A percentile compares a stretch with the other conserved stretches of the same genome.
Evolutionary conservation across 202 grass and related monocot genomes (phyloP).

Genomic region (Carex arenaria): DNA sequence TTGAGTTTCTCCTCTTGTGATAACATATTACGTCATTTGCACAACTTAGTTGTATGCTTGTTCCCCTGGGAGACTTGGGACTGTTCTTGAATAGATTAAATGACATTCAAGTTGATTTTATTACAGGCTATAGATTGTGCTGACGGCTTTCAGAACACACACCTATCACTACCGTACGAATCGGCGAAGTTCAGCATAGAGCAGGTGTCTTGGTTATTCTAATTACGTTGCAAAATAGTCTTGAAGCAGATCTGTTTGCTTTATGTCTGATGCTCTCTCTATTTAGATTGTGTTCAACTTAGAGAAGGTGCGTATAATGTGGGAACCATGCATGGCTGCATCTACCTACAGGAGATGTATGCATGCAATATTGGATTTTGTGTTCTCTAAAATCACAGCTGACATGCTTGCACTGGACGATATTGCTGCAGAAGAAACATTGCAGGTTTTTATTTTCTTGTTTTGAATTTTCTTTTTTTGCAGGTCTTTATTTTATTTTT

Average conservation of each 20-base stretch:
- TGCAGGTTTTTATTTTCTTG: constrained; percentile 43
- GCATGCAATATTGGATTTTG: constrained; percentile 57
- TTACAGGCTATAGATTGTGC: constrained; percentile 79
- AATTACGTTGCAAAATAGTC: constrained; percentile 4
- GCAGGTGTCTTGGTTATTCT: constrained; percentile 57
- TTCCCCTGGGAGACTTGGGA: neutral
- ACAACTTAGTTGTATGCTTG: neutral
- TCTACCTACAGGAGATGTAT: constrained; percentile 83
- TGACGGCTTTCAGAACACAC: constrained; percentile 90
- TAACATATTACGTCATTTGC: neutral
- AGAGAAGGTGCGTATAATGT: constrained; percentile 91
- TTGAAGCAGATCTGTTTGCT: constrained; percentile 12
- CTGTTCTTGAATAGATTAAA: constrained; percentile 17
- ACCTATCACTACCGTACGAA: constrained; percentile 67
- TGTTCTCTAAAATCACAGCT: constrained; percentile 81
- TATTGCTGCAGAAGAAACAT: constrained; percentile 92
- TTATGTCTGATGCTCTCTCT: constrained; percentile 5
- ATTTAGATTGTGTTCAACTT: constrained; percentile 73
- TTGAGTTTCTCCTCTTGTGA: constrained; percentile 27
- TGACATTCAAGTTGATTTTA: constrained; percentile 15
- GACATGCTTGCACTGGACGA: constrained; percentile 96
- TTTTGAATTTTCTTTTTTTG: constrained; percentile 14
- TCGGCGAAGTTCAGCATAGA: constrained; percentile 89
- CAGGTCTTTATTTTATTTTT: constrained; percentile 34
- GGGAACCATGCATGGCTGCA: constrained; percentile 60